Evolutionary conservation across 306 rosid species (phyloP), one percentile per base, ranked within the genome.

Genomic region (Cucurbita argyrosperma): DNA sequence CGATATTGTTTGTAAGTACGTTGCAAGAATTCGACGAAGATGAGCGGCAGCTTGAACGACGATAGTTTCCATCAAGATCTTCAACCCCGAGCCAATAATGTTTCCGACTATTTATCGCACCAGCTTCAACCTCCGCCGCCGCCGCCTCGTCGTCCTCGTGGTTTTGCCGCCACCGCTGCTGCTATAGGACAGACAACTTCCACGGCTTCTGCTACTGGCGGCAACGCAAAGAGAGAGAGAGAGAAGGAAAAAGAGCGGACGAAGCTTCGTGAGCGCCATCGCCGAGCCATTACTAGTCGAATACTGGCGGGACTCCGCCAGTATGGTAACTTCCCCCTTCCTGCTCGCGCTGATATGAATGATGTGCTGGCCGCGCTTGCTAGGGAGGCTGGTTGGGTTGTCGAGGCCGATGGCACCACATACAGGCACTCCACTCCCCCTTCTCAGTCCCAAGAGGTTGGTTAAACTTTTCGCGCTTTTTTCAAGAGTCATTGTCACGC

Each of bases 361-460:
- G 97, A 94, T 63, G 99, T 94, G 40, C 96, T 94, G 30, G 99
- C 97, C 3, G 99, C 99, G 18, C 91, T 94, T n/a, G 99, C 99
- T 10, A 90, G 97, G 64, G 95, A 89, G 79, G 97, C 99, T 18
- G 99, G 99, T 70, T 94, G 99, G 99, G 79, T 86, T 6, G 99
- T 94, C 19, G 97, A 94, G 52, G 78, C 89, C 10, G 97, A 94
- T 46, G 99, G 99, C 71, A 89, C 92, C 64, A 90, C 99, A 4
- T 91, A 86, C 50, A 83, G 99, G 77, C 95, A 84, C 69, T 80
- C 88, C 14, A 89, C 91, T 0, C 91, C 89, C 71, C 81, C 83
- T 43, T 56, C 79, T 56, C 72, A 67, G 54, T 73, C 84, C 2
- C 86, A 68, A 75, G 47, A 37, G 61, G 87, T 83, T 49, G 42